Base-by-base conservation (phyloP, 176 grass and related monocot genomes). In the Avena insularis region DNA sequence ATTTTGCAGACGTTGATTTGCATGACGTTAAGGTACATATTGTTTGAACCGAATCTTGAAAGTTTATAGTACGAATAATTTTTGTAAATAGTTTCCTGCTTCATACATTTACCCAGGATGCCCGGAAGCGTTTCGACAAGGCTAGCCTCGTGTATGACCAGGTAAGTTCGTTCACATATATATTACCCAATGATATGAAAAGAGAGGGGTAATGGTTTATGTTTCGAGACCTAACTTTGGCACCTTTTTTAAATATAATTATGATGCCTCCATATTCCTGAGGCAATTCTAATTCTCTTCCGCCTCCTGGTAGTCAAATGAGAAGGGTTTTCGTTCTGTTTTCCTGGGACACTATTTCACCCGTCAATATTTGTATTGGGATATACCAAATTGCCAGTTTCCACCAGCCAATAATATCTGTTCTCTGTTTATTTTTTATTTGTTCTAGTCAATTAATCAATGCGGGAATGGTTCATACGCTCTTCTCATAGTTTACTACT, bases 131-230 rank as follows among this genome's bases (percentile, higher is more conserved):
- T 71, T 96, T 99, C 71, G 97, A 99, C 80, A 99, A 96, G 90
- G 97, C 97, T 89, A 91, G 92, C 83, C 71, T 94, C 36, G 71
- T 90, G 35, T 99, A 99, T 94, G 97, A 99, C 81, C 94, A 96
- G 92, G 97, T 90, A 86, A 83, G 67, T 89, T 83, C 47, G 79
- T 73, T 62, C 20, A 51, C 70, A 5, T 85, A 59, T 73, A 35
- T 17, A 48, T 84, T 84, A 17, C 9, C 55, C 43, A 19, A 47
- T 72, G 27, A 64, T 69, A 55, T 15, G 60, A 66, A 66, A 84
- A 20, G 5, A 73, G 43, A n/a, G 16, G 57, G 17, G 64, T 33
- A 72, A 50, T 14, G 6, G 14, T 59, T 3, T 48, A 12, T 51
- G 29, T 54, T 77, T 65, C 59, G 17, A 51, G 54, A 67, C 31